These are phyloP conservation scores for Chondrus crispus DNA, from an alignment of 23 red algal genomes.

Conservation along the genomic window DNA sequence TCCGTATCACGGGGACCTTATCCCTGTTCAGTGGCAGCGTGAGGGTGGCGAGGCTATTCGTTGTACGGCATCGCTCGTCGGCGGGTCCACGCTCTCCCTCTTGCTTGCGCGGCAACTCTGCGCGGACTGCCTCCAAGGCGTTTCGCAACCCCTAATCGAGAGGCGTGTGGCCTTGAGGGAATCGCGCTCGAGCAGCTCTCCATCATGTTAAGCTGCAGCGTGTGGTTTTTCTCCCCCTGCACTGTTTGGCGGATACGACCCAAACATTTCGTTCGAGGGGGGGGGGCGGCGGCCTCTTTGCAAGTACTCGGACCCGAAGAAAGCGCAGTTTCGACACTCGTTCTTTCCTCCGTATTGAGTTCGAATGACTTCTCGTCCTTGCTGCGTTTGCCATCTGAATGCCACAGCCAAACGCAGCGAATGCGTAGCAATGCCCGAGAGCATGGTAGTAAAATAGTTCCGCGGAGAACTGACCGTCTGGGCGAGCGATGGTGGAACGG, in stretches of 20 bases:
- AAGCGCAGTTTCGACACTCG: conserved; percentile 30
- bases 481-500: conserved; percentile 17
- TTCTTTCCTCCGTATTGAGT: neutral
- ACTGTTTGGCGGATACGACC: conserved; percentile 90
- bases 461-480: neutral
- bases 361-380: conserved; percentile 77
- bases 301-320: conserved; percentile 56
- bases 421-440: conserved; percentile 45
- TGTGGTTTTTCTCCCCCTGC: conserved; percentile 90
- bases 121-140: conserved; percentile 46
- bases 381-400: conserved; percentile 85
- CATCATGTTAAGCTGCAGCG: conserved; percentile 70
- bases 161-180: conserved; percentile 29
- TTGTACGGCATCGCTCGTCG: no score
- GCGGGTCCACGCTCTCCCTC: neutral
- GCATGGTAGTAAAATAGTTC: conserved; percentile 79
- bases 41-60: no score
- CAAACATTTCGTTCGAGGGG: conserved; percentile 11
- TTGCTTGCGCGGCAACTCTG: conserved; percentile 5
- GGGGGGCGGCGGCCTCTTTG: neutral
- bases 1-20: no score
- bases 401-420: conserved; percentile 44
- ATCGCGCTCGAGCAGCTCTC: neutral
- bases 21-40: no score
- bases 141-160: conserved; percentile 85